Evolutionary conservation across 192 early-diverging fungal species (phyloP), one percentile per base, ranked within the genome.

Genomic region (Gaertneriomyces sp.): DNA sequence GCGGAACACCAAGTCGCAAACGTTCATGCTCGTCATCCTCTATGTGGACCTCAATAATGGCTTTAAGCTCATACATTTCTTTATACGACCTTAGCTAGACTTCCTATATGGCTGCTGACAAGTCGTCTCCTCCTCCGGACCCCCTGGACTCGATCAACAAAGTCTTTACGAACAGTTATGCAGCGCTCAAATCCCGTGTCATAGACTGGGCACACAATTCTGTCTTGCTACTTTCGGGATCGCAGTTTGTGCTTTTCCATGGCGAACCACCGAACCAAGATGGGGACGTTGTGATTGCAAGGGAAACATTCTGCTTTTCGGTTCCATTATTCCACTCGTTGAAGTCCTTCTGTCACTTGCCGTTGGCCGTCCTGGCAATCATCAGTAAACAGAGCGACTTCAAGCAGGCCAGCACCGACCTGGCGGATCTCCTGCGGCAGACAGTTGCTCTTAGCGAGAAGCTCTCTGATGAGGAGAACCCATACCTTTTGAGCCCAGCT

Each of bases 281-380:
- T 12, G 50, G 20, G 42, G 25, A 33, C 0, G 25, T 33, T 33
- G 25, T 33, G 25, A 14, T 56, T 14, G 17, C 54, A 6, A 14
- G 45, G 14, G 10, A 25, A 47, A 60, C 56, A 4, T 60, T 60
- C 49, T 40, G 57, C n/a, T 60, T 68, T 47, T 16, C 16, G 9
- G 38, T 42, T 9, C 56, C 56, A 19, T 51, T 68, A 6, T 68
- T 68, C 66, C 66, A 68, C 53, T 38, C 19, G 7, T 42, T 68
- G 7, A 68, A 68, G 44, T 17, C 66, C 12, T 42, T 60, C 45
- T 68, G 66, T 55, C 66, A 68, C 44, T 46, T 68, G 19, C 66
- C 66, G 42, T 38, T 68, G 33, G 44, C 66, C 6, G n/a, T 68
- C 5, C 46, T 60, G 3, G 66, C 66, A 3, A 50, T 60, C 42